Evolutionary conservation across 208 protist genomes (phyloP), one percentile per base, ranked within the genome.

Genomic region (Trypanosoma rangeli): DNA sequence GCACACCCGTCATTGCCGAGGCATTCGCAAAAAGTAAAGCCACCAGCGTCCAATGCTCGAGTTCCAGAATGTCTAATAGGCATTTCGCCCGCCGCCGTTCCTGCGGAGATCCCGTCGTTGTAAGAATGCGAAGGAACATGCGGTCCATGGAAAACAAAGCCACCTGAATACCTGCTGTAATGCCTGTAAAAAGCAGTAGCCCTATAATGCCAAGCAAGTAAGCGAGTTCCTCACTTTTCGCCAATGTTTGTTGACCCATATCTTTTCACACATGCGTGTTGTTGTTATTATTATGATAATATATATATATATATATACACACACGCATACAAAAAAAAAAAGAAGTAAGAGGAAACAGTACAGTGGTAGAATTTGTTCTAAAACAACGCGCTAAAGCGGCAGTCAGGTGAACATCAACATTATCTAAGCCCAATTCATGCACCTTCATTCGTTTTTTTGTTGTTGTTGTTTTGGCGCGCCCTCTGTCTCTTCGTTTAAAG

Each of bases 21-120:
- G 89, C 74, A 70, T 96, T 96, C 70, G 76, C 70, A 15, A 97
- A 55, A 5, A 97, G 79, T 8, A 97, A 80, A n/a, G 91, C 84
- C 42, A 96, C 93, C 26, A 94, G 74, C n/a, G 84, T 90, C 83
- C 85, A 90, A 73, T 93, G 85, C 46, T 81, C 62, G 37, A 84
- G 65, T 50, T 78, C 56, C 22, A 93, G 54, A 60, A 93, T 73
- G 5, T 31, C 54, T 5, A 90, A 61, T 46, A 93, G 67, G 64
- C 70, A 53, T 28, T 64, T 39, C 1, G 87, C 81, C 54, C 76
- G 76, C 37, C 39, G 15, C 20, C 74, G 75, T 65, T 89, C 66
- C 53, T 76, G 63, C 28, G 70, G 64, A 7, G 79, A 78, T 0
- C 87, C 85, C 7, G 87, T 86, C 37, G 69, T 85, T 48, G 75